Evolutionary conservation across 2,329 filamentous ascomycete genomes (phyloP).

Genomic region (Colletotrichum eleusines): DNA sequence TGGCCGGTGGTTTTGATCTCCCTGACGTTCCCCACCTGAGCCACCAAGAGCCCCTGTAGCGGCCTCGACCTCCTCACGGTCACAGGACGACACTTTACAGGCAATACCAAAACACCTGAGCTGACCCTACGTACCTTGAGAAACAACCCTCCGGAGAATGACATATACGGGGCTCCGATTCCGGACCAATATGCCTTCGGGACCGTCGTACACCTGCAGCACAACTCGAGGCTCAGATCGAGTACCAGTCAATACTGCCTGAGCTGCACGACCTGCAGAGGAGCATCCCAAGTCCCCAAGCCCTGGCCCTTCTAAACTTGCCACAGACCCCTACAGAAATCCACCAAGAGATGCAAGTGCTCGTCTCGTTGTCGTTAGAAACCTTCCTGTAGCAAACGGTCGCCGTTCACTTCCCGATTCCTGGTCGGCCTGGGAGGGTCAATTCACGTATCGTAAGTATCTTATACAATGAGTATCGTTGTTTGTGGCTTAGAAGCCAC

Average conservation of each 20-base stretch:
- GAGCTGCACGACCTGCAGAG: not conserved
- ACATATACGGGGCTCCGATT: not conserved
- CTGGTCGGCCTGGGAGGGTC: not conserved
- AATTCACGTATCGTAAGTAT: not conserved
- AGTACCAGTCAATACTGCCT: not conserved
- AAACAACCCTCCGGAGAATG: not conserved
- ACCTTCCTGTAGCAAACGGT: not conserved
- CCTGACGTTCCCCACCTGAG: no score
- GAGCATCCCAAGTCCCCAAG: not conserved
- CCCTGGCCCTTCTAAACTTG: not conserved
- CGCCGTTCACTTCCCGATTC: not conserved
- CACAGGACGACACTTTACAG: not conserved
- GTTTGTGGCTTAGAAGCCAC: not conserved
- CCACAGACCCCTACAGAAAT: not conserved
- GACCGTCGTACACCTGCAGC: not conserved
- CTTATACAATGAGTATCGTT: not conserved
- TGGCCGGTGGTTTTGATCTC: not conserved
- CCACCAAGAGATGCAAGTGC: not conserved
- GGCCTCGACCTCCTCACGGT: not conserved
- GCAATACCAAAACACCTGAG: not conserved
- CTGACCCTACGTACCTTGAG: not conserved
- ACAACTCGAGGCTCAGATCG: not conserved
- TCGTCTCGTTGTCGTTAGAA: not conserved
- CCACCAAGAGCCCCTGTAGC: not conserved
- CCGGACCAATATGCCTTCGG: not conserved